Percentiles rank a stretch among this genome's conserved stretches.
Conservation (phyloP, 2,329 filamentous ascomycete genomes). For the Zasmidium citrigriseum region DNA sequence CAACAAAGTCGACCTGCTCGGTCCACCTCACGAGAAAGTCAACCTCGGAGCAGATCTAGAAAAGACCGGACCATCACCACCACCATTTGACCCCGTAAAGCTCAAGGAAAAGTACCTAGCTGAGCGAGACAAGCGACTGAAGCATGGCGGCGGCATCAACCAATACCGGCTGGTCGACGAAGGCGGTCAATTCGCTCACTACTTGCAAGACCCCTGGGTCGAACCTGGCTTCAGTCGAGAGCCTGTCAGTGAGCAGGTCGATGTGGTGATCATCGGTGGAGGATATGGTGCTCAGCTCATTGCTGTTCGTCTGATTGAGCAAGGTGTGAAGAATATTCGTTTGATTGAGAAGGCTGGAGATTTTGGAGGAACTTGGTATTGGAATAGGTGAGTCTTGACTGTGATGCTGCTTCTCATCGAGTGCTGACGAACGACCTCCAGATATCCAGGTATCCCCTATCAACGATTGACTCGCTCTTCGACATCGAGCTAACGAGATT, state of each 20-base stretch:
- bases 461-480: not conserved
- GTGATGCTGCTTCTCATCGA: not conserved
- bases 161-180: constrained; percentile 25
- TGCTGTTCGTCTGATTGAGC: constrained; percentile 23
- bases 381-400: constrained; percentile 10
- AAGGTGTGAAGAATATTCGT: constrained; percentile 23
- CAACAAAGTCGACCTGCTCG: constrained; percentile 18
- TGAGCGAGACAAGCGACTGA: constrained; percentile 23
- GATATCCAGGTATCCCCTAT: not conserved
- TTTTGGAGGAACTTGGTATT: constrained; percentile 49
- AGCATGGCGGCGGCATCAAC: constrained; percentile 20
- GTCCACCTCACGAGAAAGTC: constrained; percentile 18
- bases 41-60: constrained; percentile 21
- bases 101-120: constrained; percentile 24
- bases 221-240: constrained; percentile 18
- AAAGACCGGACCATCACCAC: constrained; percentile 13
- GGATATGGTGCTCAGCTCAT: constrained; percentile 25
- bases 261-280: constrained; percentile 23
- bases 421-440: not conserved
- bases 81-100: constrained; percentile 20
- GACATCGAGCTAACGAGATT: constrained; percentile 37
- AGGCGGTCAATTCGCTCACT: constrained; percentile 18
- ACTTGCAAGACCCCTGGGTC: constrained; percentile 22
- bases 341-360: constrained; percentile 25
- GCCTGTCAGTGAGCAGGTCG: constrained; percentile 19